Conservation (phyloP, 2,329 filamentous ascomycete species). For the Botrytis pseudocinerea region DNA sequence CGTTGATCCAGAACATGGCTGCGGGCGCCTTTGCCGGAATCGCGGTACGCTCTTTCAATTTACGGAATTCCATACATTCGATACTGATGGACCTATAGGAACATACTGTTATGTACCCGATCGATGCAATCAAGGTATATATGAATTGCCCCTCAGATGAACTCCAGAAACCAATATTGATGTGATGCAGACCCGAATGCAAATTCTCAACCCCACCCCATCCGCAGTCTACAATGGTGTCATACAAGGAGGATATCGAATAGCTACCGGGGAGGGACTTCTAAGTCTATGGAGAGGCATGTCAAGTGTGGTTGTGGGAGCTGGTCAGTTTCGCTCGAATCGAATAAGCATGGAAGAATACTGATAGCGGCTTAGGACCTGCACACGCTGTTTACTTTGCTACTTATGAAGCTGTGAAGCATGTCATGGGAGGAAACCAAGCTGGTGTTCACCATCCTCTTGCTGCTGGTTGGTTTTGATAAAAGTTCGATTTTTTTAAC, state of each 20-base stretch:
- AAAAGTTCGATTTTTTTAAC: constrained; percentile 5
- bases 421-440: constrained; percentile 89
- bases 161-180: constrained; percentile 26
- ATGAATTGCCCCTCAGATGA: constrained; percentile 17
- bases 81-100: constrained; percentile 58
- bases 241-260: constrained; percentile 88
- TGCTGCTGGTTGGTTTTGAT: constrained; percentile 70
- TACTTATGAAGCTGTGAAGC: constrained; percentile 96
- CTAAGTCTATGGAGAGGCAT: constrained; percentile 94
- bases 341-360: constrained; percentile 20
- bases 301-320: constrained; percentile 93
- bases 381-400: constrained; percentile 98
- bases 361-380: constrained; percentile 62
- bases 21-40: constrained; percentile 90
- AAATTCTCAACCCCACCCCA: constrained; percentile 83
- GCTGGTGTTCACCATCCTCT: constrained; percentile 86
- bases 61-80: constrained; percentile 26
- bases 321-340: constrained; percentile 60
- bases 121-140: constrained; percentile 91
- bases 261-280: constrained; percentile 85
- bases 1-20: constrained; percentile 88
- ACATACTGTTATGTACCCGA: constrained; percentile 98
- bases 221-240: constrained; percentile 85
- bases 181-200: constrained; percentile 81
- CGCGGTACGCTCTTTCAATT: constrained; percentile 33